These are phyloP conservation scores for Psilocybe tampanensis DNA, from an alignment of 768 basidiomycete genomes.

Conservation along the genomic window DNA sequence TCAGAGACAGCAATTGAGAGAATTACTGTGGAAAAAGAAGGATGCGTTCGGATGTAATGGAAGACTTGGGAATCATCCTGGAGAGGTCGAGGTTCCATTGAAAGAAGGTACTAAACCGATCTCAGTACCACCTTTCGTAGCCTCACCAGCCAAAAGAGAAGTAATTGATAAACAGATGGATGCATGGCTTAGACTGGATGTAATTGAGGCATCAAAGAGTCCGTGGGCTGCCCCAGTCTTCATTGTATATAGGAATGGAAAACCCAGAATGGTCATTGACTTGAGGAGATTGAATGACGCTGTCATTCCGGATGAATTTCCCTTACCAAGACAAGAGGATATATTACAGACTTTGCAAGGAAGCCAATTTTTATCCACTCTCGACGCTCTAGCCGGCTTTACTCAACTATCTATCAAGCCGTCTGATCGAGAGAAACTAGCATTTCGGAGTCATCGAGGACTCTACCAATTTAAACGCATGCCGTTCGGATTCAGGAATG, in stretches of 20 bases:
- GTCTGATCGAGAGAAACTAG: slow-evolving; percentile 1
- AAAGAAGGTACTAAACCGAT: slow-evolving; percentile 27
- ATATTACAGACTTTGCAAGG: slow-evolving; percentile 14
- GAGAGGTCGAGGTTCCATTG: not conserved
- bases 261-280: slow-evolving; percentile 40
- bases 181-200: slow-evolving; percentile 32
- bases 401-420: not conserved
- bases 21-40: not conserved
- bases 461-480: slow-evolving; percentile 40
- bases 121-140: slow-evolving; percentile 23
- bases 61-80: not conserved
- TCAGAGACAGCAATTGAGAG: not conserved
- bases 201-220: slow-evolving; percentile 42
- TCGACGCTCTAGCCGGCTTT: not conserved
- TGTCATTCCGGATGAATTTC: slow-evolving; percentile 24
- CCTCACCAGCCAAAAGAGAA: slow-evolving; percentile 29
- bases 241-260: slow-evolving; percentile 38
- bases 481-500: slow-evolving; percentile 36
- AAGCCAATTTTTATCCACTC: slow-evolving; percentile 29
- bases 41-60: slow-evolving; percentile 4
- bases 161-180: slow-evolving; percentile 23
- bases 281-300: slow-evolving; percentile 11
- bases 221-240: slow-evolving; percentile 36
- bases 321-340: slow-evolving; percentile 21
- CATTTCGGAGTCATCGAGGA: slow-evolving; percentile 38